Evolutionary conservation across 192 early-diverging fungal species (phyloP), one percentile per base, ranked within the genome.

Genomic region (Phlyctochytrium arcticum): DNA sequence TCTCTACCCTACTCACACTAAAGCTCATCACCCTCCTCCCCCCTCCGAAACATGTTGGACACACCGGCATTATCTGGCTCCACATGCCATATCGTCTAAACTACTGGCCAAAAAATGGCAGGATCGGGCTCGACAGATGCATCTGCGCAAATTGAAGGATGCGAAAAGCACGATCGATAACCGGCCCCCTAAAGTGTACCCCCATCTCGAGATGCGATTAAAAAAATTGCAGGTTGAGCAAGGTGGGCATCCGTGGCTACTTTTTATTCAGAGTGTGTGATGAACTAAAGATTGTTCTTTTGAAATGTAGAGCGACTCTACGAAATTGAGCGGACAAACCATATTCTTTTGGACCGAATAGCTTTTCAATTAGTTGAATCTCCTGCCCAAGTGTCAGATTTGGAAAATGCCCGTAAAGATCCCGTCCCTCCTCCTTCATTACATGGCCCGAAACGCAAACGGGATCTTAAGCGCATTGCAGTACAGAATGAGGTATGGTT

Each of bases 41-140:
- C 44, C 44, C 10, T 46, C 26, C 9, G 29, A 39, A 24, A 5
- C 42, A 29, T 15, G 21, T 15, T 68, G 65, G 65, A 48, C 55
- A 17, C 65, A 81, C 47, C 66, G 80, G 6, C 80, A 81, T 54
- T 81, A 73, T 48, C 46, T 48, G 6, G 24, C 73, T 10, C 68
- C 54, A 34, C 76, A 76, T 44, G 71, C 80, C 24, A 62, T 69
- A 4, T 71, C 65, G 53, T 76, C 75, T 36, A 75, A 65, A 39
- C 54, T 83, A 9, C 65, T 83, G 36, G 57, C 73, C 10, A 71
- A 75, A 39, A 71, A 73, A 34, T 80, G 78, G 78, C 73, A 83
- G 32, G 65, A 68, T 26, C 36, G 60, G 10, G 35, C 55, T 8
- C 60, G 68, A 36, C 48, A 69, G 23, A 36, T 78, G 27, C 74